phyloP scores from a whole-genome alignment of 164 flowering plant genomes.

The Magnolia officinalis region DNA sequence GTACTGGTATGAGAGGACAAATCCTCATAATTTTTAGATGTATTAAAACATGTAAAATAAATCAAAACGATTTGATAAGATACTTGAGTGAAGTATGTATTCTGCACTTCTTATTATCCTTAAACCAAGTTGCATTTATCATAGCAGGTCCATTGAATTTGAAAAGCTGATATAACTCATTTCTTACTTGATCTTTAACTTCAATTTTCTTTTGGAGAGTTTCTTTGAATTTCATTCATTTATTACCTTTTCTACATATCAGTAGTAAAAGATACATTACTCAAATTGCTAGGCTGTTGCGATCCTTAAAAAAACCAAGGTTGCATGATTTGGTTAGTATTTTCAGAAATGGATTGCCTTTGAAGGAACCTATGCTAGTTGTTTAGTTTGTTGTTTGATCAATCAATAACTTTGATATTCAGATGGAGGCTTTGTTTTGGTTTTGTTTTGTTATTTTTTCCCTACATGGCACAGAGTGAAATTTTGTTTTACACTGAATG shows the following conservation, averaged over 20 bases:
- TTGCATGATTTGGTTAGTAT: not conserved
- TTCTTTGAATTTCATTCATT: not conserved
- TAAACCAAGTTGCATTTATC: too few relatives aligned
- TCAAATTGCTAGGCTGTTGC: not conserved
- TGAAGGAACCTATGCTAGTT: not conserved
- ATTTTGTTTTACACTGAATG: not conserved
- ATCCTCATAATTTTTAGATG: not conserved
- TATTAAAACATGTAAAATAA: too few relatives aligned
- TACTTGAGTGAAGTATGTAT: too few relatives aligned
- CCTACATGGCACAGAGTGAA: not conserved
- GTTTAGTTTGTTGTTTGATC: slow-evolving; percentile 6
- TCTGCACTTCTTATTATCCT: not conserved
- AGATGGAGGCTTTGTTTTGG: not conserved
- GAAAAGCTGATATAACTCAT: not conserved
- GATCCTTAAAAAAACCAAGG: not conserved
- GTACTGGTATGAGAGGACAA: not conserved
- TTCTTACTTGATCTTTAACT: too few relatives aligned
- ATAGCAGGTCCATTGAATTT: not conserved
- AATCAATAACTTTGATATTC: not conserved
- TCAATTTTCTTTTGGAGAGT: too few relatives aligned
- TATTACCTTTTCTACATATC: not conserved
- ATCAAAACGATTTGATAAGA: too few relatives aligned
- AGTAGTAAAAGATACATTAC: not conserved
- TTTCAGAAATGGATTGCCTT: not conserved
- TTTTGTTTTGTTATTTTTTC: not conserved